Evolutionary conservation across 768 basidiomycete genomes (phyloP).

Genomic region (Leccinum sublutescens): DNA sequence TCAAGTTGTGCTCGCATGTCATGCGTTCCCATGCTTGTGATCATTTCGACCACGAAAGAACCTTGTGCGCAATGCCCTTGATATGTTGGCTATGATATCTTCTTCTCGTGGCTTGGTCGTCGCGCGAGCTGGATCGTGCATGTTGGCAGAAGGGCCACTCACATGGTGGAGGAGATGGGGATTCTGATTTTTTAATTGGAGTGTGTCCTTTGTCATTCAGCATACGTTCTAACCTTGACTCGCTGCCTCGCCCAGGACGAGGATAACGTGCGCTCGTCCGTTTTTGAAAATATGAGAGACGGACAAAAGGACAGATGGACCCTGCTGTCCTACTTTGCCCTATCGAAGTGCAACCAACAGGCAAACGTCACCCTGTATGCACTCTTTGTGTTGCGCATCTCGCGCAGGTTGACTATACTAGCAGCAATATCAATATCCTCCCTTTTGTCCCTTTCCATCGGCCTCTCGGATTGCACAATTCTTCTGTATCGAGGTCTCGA

Average conservation of each 20-base stretch:
- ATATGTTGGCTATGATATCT: slow-evolving; percentile 67
- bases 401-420: slow-evolving; percentile 32
- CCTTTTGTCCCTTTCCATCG: slow-evolving; percentile 84
- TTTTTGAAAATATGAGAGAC: slow-evolving; percentile 78
- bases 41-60: too few relatives aligned
- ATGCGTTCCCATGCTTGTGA: too few relatives aligned
- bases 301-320: slow-evolving; percentile 63
- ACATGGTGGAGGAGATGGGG: slow-evolving; percentile 79
- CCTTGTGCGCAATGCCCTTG: slow-evolving; percentile 43
- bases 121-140: slow-evolving; percentile 83
- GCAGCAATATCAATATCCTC: slow-evolving; percentile 61
- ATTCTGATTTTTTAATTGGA: slow-evolving; percentile 81
- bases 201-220: slow-evolving; percentile 43
- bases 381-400: not conserved
- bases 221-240: slow-evolving; percentile 12
- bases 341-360: slow-evolving; percentile 70
- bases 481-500: slow-evolving; percentile 88
- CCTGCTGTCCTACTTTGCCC: slow-evolving; percentile 63
- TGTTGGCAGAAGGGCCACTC: slow-evolving; percentile 77
- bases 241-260: slow-evolving; percentile 59
- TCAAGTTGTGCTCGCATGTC: too few relatives aligned
- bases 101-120: slow-evolving; percentile 69
- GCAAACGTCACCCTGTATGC: slow-evolving; percentile 74
- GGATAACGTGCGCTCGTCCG: slow-evolving; percentile 57
- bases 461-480: slow-evolving; percentile 89